Evolutionary conservation across 441 rosid species (phyloP).

Genomic region (Omphalea diandra): DNA sequence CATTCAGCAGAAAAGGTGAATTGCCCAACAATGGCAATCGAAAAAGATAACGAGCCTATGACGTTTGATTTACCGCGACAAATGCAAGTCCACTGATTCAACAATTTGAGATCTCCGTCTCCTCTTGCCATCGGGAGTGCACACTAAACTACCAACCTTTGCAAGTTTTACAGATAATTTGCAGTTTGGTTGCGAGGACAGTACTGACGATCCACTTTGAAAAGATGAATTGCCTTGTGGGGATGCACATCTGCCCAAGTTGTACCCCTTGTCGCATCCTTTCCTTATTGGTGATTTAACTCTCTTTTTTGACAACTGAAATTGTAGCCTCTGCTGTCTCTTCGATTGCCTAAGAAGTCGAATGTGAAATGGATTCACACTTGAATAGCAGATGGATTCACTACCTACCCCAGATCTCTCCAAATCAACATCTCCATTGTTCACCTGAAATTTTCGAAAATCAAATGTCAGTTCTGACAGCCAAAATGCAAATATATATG

Average conservation of each 20-base stretch:
- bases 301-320: slow-evolving; percentile 49
- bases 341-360: slow-evolving; percentile 41
- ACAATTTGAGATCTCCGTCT: slow-evolving; percentile 52
- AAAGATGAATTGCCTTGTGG: slow-evolving; percentile 24
- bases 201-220: slow-evolving; percentile 22
- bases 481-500: neutral
- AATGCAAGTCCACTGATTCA: slow-evolving; percentile 41
- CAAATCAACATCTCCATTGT: slow-evolving; percentile 76
- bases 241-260: slow-evolving; percentile 22
- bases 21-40: slow-evolving; percentile 1
- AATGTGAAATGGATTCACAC: slow-evolving; percentile 62
- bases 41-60: neutral
- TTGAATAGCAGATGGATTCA: slow-evolving; percentile 57
- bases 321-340: slow-evolving; percentile 24
- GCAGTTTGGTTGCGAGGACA: slow-evolving; percentile 31
- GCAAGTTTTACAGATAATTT: slow-evolving; percentile 49
- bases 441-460: slow-evolving; percentile 51
- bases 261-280: slow-evolving; percentile 17
- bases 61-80: slow-evolving; percentile 27
- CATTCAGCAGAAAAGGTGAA: slow-evolving; percentile 27
- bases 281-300: slow-evolving; percentile 52
- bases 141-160: slow-evolving; percentile 43
- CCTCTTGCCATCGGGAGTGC: slow-evolving; percentile 72
- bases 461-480: neutral
- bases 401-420: slow-evolving; percentile 40